phyloP scores from a whole-genome alignment of 805 yeast genomes.

The Komagataella kurtzmanii region DNA sequence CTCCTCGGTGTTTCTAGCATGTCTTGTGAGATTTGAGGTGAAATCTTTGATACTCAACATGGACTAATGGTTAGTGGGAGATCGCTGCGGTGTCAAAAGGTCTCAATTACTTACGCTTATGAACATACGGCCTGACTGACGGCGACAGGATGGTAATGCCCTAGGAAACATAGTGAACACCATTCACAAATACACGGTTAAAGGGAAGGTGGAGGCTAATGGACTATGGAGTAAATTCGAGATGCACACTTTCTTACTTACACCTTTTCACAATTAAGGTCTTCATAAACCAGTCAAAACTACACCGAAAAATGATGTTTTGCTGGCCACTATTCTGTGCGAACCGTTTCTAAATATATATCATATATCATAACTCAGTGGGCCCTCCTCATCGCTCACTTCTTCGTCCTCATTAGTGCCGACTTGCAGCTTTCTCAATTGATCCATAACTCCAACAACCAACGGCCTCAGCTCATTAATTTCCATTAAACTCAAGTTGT shows the following conservation, averaged over 20 bases:
- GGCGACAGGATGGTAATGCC: background rate
- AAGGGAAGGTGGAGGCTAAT: background rate
- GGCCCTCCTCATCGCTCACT: background rate
- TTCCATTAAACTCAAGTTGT: conserved; percentile 72
- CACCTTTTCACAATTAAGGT: too few species aligned
- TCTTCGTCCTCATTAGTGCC: conserved; percentile 3
- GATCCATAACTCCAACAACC: conserved; percentile 69
- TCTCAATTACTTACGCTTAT: background rate
- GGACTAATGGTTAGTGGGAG: background rate
- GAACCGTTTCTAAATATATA: background rate
- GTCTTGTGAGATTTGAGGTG: conserved; percentile 13
- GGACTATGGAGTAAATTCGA: background rate
- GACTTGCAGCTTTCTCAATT: conserved; percentile 43
- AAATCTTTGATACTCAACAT: conserved; percentile 6
- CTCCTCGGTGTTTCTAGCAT: conserved; percentile 23
- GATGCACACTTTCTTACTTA: background rate
- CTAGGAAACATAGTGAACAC: background rate
- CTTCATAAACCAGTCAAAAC: background rate
- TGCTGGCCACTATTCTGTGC: background rate
- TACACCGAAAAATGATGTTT: background rate
- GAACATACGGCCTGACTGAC: background rate
- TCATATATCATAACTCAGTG: background rate
- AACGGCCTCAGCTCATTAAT: conserved; percentile 83
- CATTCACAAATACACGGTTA: background rate
- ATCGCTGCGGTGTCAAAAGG: background rate